Conservation (phyloP, 2,329 filamentous ascomycete genomes). For the Teratosphaeria gauchensis region DNA sequence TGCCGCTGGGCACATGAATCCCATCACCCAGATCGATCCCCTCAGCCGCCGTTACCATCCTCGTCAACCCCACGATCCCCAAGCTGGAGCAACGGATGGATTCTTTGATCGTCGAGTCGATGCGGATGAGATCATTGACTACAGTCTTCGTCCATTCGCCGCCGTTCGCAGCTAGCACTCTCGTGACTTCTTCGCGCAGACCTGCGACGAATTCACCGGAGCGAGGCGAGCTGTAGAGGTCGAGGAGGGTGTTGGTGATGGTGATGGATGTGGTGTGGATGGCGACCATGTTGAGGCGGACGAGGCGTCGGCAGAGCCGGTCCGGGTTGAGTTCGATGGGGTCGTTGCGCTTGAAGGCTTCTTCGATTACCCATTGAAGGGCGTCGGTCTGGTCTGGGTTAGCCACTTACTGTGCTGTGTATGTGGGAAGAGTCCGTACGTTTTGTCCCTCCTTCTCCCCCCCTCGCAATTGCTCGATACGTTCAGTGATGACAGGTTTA, state of each 20-base stretch:
- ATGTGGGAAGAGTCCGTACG: no score
- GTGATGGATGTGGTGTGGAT: constrained; percentile 51
- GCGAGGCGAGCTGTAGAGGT: constrained; percentile 29
- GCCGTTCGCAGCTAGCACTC: constrained; percentile 7
- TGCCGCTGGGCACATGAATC: constrained; percentile 10
- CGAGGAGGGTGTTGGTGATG: constrained; percentile 38
- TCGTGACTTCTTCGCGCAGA: constrained; percentile 21
- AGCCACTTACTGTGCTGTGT: neutral
- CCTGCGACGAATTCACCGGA: constrained; percentile 28
- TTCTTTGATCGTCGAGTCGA: constrained; percentile 25
- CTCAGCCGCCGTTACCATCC: constrained; percentile 18
- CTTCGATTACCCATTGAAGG: constrained; percentile 35
- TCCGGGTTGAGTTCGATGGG: constrained; percentile 37
- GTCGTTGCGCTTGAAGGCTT: constrained; percentile 4
- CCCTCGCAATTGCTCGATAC: neutral
- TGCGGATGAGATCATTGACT: constrained; percentile 16
- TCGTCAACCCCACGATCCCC: constrained; percentile 10
- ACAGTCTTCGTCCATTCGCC: constrained; percentile 16
- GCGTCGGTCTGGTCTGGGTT: constrained; percentile 34
- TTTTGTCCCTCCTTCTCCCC: neutral
- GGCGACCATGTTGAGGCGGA: constrained; percentile 50
- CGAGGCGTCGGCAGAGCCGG: constrained; percentile 42
- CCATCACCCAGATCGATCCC: constrained; percentile 22
- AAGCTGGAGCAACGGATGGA: constrained; percentile 21
- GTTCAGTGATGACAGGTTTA: neutral